A percentile compares a stretch with the other conserved stretches of the same genome.
Evolutionary conservation across 495 filamentous ascomycete genomes (phyloP).

Genomic region (Aspergillus haitiensis): DNA sequence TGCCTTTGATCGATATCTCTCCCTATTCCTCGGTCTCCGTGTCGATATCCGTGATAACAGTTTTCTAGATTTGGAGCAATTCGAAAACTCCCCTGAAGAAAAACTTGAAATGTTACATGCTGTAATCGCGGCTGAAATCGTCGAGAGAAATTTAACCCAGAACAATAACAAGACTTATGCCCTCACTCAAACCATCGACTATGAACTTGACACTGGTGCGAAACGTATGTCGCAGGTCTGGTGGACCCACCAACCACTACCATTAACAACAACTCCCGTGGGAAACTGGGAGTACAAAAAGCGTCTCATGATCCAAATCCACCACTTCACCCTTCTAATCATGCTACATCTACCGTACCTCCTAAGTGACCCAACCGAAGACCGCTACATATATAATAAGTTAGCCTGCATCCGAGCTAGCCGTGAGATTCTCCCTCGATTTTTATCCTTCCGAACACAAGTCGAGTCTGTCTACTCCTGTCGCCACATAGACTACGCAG

Average conservation of each 20-base stretch:
- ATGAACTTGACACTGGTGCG: background rate
- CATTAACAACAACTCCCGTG: background rate
- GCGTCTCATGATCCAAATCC: conserved; percentile 1
- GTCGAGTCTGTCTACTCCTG: conserved; percentile 4
- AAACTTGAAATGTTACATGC: conserved; percentile 1
- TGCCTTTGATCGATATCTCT: background rate
- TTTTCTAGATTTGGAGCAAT: background rate
- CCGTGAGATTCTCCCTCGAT: background rate
- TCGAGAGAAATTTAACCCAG: background rate
- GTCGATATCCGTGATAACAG: conserved; percentile 3
- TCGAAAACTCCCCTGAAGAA: background rate
- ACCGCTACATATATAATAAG: conserved; percentile 1
- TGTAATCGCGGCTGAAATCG: background rate
- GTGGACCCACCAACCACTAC: background rate
- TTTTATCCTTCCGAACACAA: background rate
- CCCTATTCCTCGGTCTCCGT: conserved; percentile 2
- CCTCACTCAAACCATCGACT: background rate
- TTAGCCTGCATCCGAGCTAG: conserved; percentile 2
- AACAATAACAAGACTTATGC: background rate
- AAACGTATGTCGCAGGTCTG: background rate
- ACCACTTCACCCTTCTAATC: background rate
- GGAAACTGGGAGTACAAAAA: no score
- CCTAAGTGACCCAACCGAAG: background rate
- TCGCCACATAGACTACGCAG: conserved; percentile 5
- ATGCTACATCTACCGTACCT: conserved; percentile 2